Base-by-base conservation (phyloP, 495 filamentous ascomycete species). In the Paragyromitra xinjiangensis region DNA sequence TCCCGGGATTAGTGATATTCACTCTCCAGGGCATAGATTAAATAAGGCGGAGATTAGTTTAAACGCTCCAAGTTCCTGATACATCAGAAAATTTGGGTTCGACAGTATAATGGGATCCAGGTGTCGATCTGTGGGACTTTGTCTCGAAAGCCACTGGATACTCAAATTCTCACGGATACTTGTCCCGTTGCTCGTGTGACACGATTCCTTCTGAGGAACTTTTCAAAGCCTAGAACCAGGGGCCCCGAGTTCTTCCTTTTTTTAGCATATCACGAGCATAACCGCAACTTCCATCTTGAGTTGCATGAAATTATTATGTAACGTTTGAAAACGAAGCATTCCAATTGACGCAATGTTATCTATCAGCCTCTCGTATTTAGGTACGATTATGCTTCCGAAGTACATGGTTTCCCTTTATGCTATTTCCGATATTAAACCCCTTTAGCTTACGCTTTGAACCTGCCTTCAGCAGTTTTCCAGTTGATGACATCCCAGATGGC, bases 401-500 rank as follows among this genome's bases (percentile, higher is more conserved):
- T 24, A 64, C 59, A 63, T n/a, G 1, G 37, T 24, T 16, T 16
- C 12, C 58, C 34, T 16, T 39, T 14, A 9, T 19, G 9, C n/a
- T 45, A 11, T 64, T 42, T 16, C n/a, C 1, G 5, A 16, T 45
- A 19, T 56, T 29, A 3, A 11, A 9, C 0, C 7, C 12, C 29
- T 51, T 50, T 29, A 9, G 5, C 14, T 63, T 82, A 82, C 50
- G 67, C 81, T 42, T 71, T 79, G 82, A 95, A 95, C 70, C 95
- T 90, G 84, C 92, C 89, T 88, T 97, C 96, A 45, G 92, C 95
- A 50, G 91, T 88, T 88, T 95, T 95, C 95, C 95, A 99, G 87
- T 98, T 98, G 81, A 99, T 88, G 61, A 99, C 93, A 78, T 98
- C 93, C 95, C 95, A 99, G 83, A 99, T 92, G 71, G 94, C 94